Base-by-base conservation (phyloP, 805 yeast species). In the fission yeast (Schizosaccharomyces pombe) region DNA sequence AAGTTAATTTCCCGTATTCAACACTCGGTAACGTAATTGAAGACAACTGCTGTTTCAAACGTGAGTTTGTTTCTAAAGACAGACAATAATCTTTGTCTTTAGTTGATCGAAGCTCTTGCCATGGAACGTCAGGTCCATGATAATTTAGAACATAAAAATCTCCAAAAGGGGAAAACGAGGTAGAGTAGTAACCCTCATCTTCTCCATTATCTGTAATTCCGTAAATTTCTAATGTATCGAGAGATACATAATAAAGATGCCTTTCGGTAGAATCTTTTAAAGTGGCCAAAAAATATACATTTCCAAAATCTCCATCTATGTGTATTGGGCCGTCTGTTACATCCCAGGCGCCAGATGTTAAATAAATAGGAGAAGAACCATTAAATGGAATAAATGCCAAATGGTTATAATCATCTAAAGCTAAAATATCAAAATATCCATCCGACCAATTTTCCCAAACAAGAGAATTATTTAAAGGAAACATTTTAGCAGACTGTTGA, bases 261-360 rank as follows among this genome's bases (percentile, higher is more conserved):
- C 95, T 74, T 64, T 91, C 95, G 22, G 78, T 76, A 0, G 95
- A 78, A 1, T 87, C 78, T 58, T 77, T 78, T 62, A 77, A 75
- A 0, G 97, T 85, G 4, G 89, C 80, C 5, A 78, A 62, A 64
- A 78, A 91, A 64, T 78, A 81, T 2, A 78, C 73, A 52, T 55
- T 8, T 16, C 28, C 33, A 12, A 16, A 14, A 28, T 5, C 28
- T 54, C 62, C 65, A 37, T 73, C 71, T 22, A 64, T 70, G 2
- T 66, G 60, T 1, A 80, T 69, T 1, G 82, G 78, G 1, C 85
- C 87, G 57, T 71, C 74, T 29, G 76, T 82, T n/a, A 91, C 94
- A 65, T 91, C 98, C 94, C 95, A 91, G 0, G 74, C 67, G 5
- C 98, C 98, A 2, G 66, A 56, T 1, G 91, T 83, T 52, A 94